These are phyloP conservation scores for Hypomontagnella submonticulosa DNA, from an alignment of 495 filamentous ascomycete genomes.

Conservation along the genomic window DNA sequence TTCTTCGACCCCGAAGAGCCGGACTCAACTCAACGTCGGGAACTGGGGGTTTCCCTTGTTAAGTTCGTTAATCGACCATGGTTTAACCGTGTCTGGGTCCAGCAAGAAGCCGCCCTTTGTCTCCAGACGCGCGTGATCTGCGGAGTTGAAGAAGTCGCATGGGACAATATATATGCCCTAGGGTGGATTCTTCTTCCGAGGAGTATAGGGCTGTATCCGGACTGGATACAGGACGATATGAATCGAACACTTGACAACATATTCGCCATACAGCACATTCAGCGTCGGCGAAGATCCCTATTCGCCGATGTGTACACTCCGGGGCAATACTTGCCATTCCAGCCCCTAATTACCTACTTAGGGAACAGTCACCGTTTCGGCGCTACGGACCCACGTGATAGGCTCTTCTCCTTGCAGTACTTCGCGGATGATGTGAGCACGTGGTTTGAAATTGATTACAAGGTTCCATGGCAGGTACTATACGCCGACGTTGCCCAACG, in stretches of 20 bases:
- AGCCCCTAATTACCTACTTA: too few species aligned
- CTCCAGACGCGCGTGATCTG: constrained; percentile 22
- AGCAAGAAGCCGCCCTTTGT: constrained; percentile 42
- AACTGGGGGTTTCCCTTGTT: constrained; percentile 24
- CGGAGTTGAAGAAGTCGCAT: constrained; percentile 21
- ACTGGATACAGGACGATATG: constrained; percentile 15
- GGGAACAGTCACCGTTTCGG: constrained; percentile 10
- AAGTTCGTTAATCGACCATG: constrained; percentile 35
- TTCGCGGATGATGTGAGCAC: constrained; percentile 16
- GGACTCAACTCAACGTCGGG: constrained; percentile 1
- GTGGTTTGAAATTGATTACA: constrained; percentile 38
- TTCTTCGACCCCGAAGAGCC: constrained; percentile 28
- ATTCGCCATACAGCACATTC: constrained; percentile 29
- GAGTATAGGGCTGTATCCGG: constrained; percentile 32
- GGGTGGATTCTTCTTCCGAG: constrained; percentile 30
- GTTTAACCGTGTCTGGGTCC: constrained; percentile 43
- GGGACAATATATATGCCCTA: constrained; percentile 33
- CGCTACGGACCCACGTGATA: constrained; percentile 32
- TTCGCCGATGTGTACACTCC: constrained; percentile 2
- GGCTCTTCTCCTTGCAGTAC: constrained; percentile 23
- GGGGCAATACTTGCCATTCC: too few species aligned
- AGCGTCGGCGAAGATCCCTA: constrained; percentile 14
- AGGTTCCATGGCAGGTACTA: constrained; percentile 31
- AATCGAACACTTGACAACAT: constrained; percentile 33
- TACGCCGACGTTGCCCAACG: constrained; percentile 33